Evolutionary conservation across 116 monocot genomes (phyloP).

Genomic region (Papilionanthe hybrid): DNA sequence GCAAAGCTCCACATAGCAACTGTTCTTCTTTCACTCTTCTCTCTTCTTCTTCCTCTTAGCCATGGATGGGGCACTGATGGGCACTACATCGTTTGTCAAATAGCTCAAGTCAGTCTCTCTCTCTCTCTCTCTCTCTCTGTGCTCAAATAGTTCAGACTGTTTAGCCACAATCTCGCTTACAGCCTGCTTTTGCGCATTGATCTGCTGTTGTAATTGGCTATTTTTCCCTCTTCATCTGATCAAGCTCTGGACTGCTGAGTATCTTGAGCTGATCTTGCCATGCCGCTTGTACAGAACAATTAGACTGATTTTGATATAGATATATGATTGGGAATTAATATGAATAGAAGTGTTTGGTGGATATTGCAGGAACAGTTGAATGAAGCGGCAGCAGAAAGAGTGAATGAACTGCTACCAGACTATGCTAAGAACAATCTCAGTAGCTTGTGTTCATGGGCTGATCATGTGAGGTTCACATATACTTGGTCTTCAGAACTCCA

Average conservation of each 20-base stretch:
- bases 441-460: slow-evolving; percentile 56
- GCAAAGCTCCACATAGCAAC: background rate
- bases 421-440: slow-evolving; percentile 35
- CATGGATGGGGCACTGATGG: slow-evolving; percentile 57
- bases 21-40: background rate
- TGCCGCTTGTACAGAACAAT: too few species aligned
- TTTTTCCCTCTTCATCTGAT: too few species aligned
- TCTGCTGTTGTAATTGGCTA: too few species aligned
- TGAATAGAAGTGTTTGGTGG: background rate
- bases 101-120: slow-evolving; percentile 40
- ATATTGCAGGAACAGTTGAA: slow-evolving; percentile 21
- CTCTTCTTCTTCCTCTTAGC: slow-evolving; percentile 15
- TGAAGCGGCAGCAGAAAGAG: slow-evolving; percentile 23
- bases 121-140: too few species aligned
- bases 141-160: too few species aligned
- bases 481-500: slow-evolving; percentile 39
- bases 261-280: too few species aligned
- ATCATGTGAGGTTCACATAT: slow-evolving; percentile 31
- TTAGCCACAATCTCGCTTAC: too few species aligned
- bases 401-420: slow-evolving; percentile 35
- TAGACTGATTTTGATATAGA: too few species aligned
- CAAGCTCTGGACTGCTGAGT: too few species aligned
- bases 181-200: too few species aligned
- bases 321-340: too few species aligned
- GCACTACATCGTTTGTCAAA: slow-evolving; percentile 43